Evolutionary conservation across 768 basidiomycete species (phyloP).

Genomic region (Pleurotus citrinopileatus): DNA sequence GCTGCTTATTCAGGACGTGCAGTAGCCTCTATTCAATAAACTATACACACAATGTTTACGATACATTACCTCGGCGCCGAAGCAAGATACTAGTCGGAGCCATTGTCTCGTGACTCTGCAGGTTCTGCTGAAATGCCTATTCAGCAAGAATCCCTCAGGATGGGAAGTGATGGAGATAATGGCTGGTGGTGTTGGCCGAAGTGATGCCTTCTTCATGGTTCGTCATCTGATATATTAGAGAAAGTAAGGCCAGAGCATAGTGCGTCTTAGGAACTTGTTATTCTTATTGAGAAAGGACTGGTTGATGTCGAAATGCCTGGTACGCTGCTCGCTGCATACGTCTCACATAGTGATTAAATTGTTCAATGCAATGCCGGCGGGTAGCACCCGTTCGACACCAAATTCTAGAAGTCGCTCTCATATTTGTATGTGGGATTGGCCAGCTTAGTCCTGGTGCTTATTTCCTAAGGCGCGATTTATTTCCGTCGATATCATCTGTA

Average conservation of each 20-base stretch:
- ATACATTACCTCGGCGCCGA: constrained; percentile 30
- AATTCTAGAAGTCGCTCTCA: constrained; percentile 53
- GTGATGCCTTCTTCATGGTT: constrained; percentile 58
- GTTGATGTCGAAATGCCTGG: constrained; percentile 44
- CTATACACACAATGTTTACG: constrained; percentile 47
- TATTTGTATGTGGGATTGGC: constrained; percentile 55
- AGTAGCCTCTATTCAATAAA: constrained; percentile 51
- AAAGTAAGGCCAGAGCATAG: not conserved
- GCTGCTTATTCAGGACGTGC: constrained; percentile 8
- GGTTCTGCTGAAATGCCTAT: constrained; percentile 41
- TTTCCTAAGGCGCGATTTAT: constrained; percentile 61
- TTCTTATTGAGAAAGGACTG: constrained; percentile 44
- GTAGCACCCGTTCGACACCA: constrained; percentile 49
- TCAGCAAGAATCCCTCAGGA: constrained; percentile 59
- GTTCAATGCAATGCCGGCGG: no score
- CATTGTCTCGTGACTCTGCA: constrained; percentile 54
- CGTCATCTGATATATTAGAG: not conserved
- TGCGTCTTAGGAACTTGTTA: constrained; percentile 57
- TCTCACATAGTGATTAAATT: no score
- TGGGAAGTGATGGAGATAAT: constrained; percentile 75
- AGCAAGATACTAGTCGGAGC: constrained; percentile 32
- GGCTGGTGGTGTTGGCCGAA: constrained; percentile 55
- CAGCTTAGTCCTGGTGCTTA: constrained; percentile 73
- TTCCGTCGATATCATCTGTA: constrained; percentile 50
- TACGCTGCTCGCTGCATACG: no score